Evolutionary conservation across 2,329 filamentous ascomycete genomes (phyloP).

Genomic region (Bisporella sp.): DNA sequence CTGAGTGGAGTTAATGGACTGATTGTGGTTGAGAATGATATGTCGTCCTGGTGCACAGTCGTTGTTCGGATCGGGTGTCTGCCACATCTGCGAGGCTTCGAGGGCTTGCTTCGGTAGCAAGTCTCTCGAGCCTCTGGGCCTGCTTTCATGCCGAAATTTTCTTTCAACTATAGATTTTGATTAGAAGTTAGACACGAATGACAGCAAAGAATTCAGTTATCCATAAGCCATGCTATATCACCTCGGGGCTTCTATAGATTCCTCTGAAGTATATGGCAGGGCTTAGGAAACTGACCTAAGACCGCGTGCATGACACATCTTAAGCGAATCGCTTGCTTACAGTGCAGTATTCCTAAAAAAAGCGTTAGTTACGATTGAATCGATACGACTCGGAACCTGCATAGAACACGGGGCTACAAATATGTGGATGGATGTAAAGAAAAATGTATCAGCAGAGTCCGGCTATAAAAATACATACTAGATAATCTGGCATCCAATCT

Average conservation of each 20-base stretch:
- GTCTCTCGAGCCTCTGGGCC: conserved; percentile 38
- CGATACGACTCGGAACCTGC: neutral
- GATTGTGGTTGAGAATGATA: neutral
- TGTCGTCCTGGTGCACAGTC: conserved; percentile 18
- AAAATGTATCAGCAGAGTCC: no score
- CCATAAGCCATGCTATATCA: no score
- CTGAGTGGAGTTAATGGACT: no score
- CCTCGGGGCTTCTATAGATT: no score
- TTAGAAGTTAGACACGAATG: no score
- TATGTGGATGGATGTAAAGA: no score
- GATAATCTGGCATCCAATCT: conserved; percentile 48
- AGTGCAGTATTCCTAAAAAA: neutral
- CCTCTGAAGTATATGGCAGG: no score
- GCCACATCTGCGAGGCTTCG: conserved; percentile 50
- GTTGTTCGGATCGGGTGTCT: conserved; percentile 36
- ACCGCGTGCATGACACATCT: no score
- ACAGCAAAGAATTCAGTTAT: no score
- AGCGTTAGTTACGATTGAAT: neutral
- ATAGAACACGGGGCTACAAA: neutral
- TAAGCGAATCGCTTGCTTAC: neutral
- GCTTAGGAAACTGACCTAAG: no score
- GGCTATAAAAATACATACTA: conserved; percentile 22
- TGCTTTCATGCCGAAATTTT: conserved; percentile 47
- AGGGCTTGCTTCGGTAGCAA: conserved; percentile 55
- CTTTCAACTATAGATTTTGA: conserved; percentile 53